phyloP scores from a whole-genome alignment of 495 filamentous ascomycete species.

The Aspergillus funiculosus region DNA sequence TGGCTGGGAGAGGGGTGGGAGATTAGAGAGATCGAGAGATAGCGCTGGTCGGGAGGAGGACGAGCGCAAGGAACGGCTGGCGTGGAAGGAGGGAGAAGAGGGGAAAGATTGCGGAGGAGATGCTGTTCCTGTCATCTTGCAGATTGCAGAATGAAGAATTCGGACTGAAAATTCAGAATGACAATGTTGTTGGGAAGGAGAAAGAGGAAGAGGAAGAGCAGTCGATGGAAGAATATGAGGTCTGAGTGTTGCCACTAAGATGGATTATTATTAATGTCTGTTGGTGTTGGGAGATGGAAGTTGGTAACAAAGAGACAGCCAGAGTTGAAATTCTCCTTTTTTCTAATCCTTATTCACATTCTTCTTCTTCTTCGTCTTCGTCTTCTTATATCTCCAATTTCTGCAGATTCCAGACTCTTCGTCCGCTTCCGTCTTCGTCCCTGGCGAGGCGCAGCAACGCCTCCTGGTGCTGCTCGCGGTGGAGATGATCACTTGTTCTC shows the following conservation, averaged over 20 bases:
- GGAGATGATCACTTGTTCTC: neutral
- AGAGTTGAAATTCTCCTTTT: neutral
- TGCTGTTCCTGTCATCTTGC: constrained; percentile 22
- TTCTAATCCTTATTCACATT: neutral
- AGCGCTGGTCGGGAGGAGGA: constrained; percentile 46
- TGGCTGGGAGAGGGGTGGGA: constrained; percentile 74
- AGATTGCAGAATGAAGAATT: neutral
- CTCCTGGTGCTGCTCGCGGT: neutral
- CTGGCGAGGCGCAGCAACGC: constrained; percentile 3
- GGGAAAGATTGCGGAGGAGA: constrained; percentile 25
- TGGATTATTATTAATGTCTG: no score
- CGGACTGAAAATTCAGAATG: no score
- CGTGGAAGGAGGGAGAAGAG: constrained; percentile 29
- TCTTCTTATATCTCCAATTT: neutral
- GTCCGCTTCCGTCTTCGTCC: neutral
- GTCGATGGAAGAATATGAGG: neutral
- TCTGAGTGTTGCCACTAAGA: neutral
- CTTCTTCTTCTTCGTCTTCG: neutral
- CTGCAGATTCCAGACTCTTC: neutral
- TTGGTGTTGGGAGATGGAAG: neutral
- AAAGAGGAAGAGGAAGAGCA: neutral
- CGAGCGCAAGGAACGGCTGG: constrained; percentile 38
- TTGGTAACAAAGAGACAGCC: neutral
- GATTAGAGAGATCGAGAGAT: constrained; percentile 71
- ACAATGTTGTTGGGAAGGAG: neutral